Conservation (phyloP, 371 early-diverging fungal genomes). For the Mucor sp. region DNA sequence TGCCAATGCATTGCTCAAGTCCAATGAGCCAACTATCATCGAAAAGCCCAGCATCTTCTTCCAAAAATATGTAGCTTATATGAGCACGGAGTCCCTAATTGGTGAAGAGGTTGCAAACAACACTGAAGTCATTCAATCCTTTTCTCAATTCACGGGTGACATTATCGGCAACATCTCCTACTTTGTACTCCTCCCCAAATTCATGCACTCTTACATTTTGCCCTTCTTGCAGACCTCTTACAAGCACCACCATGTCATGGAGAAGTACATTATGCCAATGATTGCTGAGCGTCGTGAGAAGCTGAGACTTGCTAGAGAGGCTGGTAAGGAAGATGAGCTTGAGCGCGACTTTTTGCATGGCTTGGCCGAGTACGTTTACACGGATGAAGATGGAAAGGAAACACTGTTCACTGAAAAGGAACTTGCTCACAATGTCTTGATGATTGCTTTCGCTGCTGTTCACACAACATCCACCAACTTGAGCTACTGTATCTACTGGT, state of each 20-base stretch:
- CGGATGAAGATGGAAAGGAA: slow-evolving; percentile 15
- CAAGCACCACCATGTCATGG: slow-evolving; percentile 32
- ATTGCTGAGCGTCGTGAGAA: slow-evolving; percentile 21
- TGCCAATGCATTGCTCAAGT: slow-evolving; percentile 11
- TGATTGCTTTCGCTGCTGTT: slow-evolving; percentile 44
- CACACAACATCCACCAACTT: slow-evolving; percentile 38
- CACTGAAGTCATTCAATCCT: slow-evolving; percentile 30
- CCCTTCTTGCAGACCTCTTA: slow-evolving; percentile 30
- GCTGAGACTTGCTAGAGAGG: slow-evolving; percentile 5
- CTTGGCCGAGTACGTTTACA: slow-evolving; percentile 23
- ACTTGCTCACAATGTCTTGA: slow-evolving; percentile 24
- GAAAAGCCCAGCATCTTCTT: slow-evolving; percentile 23
- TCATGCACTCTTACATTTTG: slow-evolving; percentile 24
- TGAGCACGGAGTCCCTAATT: slow-evolving; percentile 39
- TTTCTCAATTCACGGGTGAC: slow-evolving; percentile 42
- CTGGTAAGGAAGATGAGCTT: slow-evolving; percentile 3
- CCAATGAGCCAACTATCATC: slow-evolving; percentile 5
- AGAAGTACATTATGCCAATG: slow-evolving; percentile 23
- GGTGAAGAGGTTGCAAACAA: slow-evolving; percentile 33
- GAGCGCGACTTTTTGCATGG: slow-evolving; percentile 29
- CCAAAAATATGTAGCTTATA: slow-evolving; percentile 40
- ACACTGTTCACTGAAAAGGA: slow-evolving; percentile 13
- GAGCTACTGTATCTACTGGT: slow-evolving; percentile 32
- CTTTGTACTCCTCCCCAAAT: slow-evolving; percentile 23
- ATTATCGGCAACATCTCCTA: slow-evolving; percentile 28